These are phyloP conservation scores for Lipomyces starkeyi DNA, from an alignment of 805 yeast species.

Conservation along the genomic window DNA sequence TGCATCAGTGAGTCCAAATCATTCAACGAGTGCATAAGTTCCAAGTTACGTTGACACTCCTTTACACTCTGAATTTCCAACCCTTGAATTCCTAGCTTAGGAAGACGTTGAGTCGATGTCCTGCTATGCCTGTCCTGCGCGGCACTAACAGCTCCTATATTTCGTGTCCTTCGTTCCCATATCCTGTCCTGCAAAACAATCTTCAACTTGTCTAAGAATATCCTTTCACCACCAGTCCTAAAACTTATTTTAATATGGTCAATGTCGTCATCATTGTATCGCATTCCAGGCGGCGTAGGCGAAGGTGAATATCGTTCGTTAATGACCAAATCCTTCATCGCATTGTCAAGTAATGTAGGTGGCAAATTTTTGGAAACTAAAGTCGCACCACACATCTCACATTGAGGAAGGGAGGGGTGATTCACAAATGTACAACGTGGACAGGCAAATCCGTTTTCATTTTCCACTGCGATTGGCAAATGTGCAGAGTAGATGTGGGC, in stretches of 20 bases:
- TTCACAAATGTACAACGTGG: conserved; percentile 78
- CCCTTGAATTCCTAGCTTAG: conserved; percentile 68
- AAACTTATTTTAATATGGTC: conserved; percentile 71
- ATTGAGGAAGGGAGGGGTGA: conserved; percentile 74
- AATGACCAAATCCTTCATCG: conserved; percentile 23
- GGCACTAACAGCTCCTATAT: background rate
- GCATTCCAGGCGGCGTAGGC: conserved; percentile 18
- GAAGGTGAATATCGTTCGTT: conserved; percentile 21
- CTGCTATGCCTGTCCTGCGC: background rate
- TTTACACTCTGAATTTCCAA: conserved; percentile 63
- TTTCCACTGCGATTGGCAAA: conserved; percentile 13
- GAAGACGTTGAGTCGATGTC: conserved; percentile 11
- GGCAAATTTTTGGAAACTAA: conserved; percentile 46
- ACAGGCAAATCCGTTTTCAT: conserved; percentile 47
- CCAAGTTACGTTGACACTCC: conserved; percentile 62
- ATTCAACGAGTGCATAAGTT: conserved; percentile 70
- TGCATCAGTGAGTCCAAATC: conserved; percentile 78
- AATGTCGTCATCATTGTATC: conserved; percentile 19
- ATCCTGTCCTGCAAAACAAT: conserved; percentile 54
- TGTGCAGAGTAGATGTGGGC: conserved; percentile 8
- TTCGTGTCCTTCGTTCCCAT: conserved; percentile 51
- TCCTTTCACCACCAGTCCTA: conserved; percentile 68
- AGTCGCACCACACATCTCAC: conserved; percentile 86
- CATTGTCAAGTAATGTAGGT: conserved; percentile 43
- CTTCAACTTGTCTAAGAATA: conserved; percentile 57